A percentile compares a stretch with the other conserved stretches of the same genome.
phyloP scores from a whole-genome alignment of 768 basidiomycete species.

The Megacollybia marginata region DNA sequence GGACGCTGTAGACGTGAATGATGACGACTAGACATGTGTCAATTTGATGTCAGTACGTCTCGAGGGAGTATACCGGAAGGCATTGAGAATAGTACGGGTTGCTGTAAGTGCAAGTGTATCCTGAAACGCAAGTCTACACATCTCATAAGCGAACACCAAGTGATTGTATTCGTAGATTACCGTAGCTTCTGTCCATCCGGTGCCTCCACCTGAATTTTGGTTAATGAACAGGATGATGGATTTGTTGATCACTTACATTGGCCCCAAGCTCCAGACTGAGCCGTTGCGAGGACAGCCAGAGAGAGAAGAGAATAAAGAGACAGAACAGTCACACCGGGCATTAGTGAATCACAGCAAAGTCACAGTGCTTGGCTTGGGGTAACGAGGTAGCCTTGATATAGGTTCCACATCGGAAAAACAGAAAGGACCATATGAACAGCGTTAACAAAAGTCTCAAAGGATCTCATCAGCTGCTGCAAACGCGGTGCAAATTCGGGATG shows the following conservation, averaged over 20 bases:
- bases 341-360: no score
- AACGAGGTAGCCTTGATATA: no score
- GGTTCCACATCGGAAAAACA: no score
- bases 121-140: slow-evolving; percentile 9
- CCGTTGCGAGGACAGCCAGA: background rate
- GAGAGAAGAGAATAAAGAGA: background rate
- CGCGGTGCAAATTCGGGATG: no score
- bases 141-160: background rate
- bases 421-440: no score
- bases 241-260: slow-evolving; percentile 4
- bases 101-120: slow-evolving; percentile 8
- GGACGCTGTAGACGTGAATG: slow-evolving; percentile 1
- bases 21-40: background rate
- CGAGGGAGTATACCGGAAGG: background rate
- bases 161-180: background rate
- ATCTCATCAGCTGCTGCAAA: no score
- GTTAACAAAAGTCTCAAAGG: no score
- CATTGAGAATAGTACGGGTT: slow-evolving; percentile 10
- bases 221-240: background rate
- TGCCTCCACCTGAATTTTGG: slow-evolving; percentile 6
- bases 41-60: background rate
- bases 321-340: background rate
- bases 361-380: no score
- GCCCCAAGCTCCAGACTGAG: slow-evolving; percentile 5
- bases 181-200: slow-evolving; percentile 11